Evolutionary conservation across 768 basidiomycete genomes (phyloP).

Genomic region (Termitomyces heimii): DNA sequence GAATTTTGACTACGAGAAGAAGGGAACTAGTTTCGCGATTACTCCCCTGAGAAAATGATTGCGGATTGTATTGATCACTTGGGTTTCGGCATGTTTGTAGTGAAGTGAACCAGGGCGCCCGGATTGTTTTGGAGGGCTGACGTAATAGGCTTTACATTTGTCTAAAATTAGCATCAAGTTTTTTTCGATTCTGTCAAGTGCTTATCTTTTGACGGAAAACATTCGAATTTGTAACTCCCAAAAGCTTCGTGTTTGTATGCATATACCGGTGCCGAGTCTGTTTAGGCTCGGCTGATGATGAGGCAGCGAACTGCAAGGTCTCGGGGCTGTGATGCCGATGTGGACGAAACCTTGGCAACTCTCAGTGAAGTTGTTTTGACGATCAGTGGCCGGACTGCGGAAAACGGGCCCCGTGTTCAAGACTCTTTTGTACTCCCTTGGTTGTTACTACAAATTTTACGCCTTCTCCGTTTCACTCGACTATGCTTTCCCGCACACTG

Average conservation of each 20-base stretch:
- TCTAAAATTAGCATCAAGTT: neutral
- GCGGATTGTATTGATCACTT: too few relatives aligned
- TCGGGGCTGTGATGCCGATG: neutral
- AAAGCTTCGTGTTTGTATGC: neutral
- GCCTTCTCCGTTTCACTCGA: neutral
- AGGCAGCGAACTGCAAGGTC: neutral
- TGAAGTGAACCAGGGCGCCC: too few relatives aligned
- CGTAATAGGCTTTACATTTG: neutral
- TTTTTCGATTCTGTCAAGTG: neutral
- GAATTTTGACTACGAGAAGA: constrained; percentile 23
- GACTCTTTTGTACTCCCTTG: neutral
- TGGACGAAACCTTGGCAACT: neutral
- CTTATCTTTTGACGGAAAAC: neutral
- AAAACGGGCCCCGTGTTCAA: neutral
- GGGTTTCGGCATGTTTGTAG: neutral
- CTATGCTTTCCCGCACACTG: constrained; percentile 9
- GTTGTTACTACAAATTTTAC: neutral
- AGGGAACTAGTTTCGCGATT: constrained; percentile 10
- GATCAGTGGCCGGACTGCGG: neutral
- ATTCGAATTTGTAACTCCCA: neutral
- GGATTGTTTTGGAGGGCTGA: neutral
- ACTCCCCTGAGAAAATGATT: constrained; percentile 7
- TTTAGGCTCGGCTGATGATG: too few relatives aligned
- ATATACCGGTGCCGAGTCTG: too few relatives aligned
- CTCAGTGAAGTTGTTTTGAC: neutral